These are phyloP conservation scores for Fusarium sp. DNA, from an alignment of 2,329 filamentous ascomycete genomes.

Conservation along the genomic window DNA sequence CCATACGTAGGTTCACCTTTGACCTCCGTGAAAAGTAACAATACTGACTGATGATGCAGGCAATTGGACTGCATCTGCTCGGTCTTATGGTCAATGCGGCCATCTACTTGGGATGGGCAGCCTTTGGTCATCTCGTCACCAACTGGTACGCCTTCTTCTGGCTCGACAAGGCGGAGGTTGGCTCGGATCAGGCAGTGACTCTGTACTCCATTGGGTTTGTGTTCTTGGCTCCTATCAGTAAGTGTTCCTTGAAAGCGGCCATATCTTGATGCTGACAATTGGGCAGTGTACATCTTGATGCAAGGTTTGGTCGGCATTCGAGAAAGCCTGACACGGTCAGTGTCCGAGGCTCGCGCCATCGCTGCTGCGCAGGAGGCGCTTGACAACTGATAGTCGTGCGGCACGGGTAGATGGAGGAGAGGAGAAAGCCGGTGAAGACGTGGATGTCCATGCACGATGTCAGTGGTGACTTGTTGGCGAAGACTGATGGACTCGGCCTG, in stretches of 20 bases:
- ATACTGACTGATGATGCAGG: slow-evolving; percentile 48
- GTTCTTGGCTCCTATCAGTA: slow-evolving; percentile 58
- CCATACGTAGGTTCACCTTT: slow-evolving; percentile 55
- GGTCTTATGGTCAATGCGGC: slow-evolving; percentile 55
- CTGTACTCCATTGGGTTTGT: slow-evolving; percentile 60
- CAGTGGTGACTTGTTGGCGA: background rate
- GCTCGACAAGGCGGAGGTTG: slow-evolving; percentile 59
- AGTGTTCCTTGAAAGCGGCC: slow-evolving; percentile 38
- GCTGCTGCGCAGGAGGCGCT: slow-evolving; percentile 43
- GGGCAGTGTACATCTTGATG: slow-evolving; percentile 60
- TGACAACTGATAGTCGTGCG: slow-evolving; percentile 22
- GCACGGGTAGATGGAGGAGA: background rate
- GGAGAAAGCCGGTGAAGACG: background rate
- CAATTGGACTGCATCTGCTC: slow-evolving; percentile 57
- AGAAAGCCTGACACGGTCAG: slow-evolving; percentile 53
- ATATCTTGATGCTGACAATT: slow-evolving; percentile 29
- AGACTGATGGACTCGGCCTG: slow-evolving; percentile 8
- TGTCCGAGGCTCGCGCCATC: slow-evolving; percentile 39
- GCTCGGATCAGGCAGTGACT: slow-evolving; percentile 57
- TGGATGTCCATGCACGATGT: background rate
- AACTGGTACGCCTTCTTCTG: slow-evolving; percentile 63
- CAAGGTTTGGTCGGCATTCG: slow-evolving; percentile 63
- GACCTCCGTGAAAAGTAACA: fast-evolving
- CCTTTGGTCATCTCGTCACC: slow-evolving; percentile 60
- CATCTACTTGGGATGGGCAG: slow-evolving; percentile 64